Evolutionary conservation across 345 rosid species (phyloP).

Genomic region (Populus nigra): DNA sequence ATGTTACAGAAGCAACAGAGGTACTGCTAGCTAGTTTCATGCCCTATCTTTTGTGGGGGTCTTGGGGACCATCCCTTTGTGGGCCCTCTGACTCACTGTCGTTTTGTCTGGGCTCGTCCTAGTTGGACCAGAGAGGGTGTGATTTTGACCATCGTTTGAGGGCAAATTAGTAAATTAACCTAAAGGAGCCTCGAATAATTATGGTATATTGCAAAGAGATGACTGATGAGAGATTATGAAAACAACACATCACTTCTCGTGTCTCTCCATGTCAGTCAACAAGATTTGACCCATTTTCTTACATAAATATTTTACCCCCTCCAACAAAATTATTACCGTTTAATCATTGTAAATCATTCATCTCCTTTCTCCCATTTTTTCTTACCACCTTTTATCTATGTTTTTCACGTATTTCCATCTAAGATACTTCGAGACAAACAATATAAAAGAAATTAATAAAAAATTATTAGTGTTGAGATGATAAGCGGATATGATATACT

Average conservation of each 20-base stretch:
- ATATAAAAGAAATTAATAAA: no score
- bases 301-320: not conserved
- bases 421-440: no score
- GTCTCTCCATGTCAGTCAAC: slow-evolving; percentile 46
- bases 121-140: not conserved
- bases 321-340: slow-evolving; percentile 45
- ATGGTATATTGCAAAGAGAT: no score
- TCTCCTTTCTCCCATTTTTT: not conserved
- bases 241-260: slow-evolving; percentile 18
- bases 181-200: no score
- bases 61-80: not conserved
- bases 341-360: slow-evolving; percentile 44
- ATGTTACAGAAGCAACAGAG: not conserved
- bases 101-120: not conserved
- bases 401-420: no score
- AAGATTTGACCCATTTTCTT: slow-evolving; percentile 36
- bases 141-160: not conserved
- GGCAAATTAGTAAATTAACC: not conserved
- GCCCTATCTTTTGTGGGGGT: not conserved
- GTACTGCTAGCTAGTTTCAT: not conserved
- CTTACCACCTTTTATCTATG: not conserved
- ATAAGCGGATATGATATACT: no score
- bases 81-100: not conserved
- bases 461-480: no score
- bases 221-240: not conserved